Base-by-base conservation (phyloP, 805 yeast species). In the Sporopachydermia lactativora region DNA sequence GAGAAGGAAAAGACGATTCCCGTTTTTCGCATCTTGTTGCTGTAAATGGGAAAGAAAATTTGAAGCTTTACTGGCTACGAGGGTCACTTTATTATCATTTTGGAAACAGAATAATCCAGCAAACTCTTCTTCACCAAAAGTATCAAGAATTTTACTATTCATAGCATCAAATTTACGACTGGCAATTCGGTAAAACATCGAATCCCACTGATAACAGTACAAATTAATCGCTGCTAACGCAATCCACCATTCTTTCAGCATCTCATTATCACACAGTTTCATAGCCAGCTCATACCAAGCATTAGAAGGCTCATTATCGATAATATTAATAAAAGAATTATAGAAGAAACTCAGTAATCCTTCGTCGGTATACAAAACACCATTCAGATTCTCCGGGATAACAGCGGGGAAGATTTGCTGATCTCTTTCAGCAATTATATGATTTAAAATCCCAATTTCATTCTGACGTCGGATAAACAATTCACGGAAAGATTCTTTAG, bases 301-400 rank as follows among this genome's bases (percentile, higher is more conserved):
- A 24, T 24, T 24, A 8, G 31, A 24, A 24, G 31, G 31, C 31
- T 24, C 31, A 24, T 24, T 24, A 24, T 24, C 31, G n/a, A 24
- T 24, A 8, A 24, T n/a, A 8, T 24, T 24, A n/a, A 24, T 24
- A n/a, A 24, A 8, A 8, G 31, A 24, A 24, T 24, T 24, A n/a
- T 24, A 24, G 31, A 24, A 24, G n/a, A 8, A 24, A 24, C 13
- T n/a, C n/a, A 24, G 13, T n/a, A 24, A 24, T n/a, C 31, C 31
- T 24, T 24, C 13, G n/a, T 24, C 31, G 8, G 31, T 24, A n/a
- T n/a, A n/a, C n/a, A n/a, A n/a, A n/a, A n/a, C n/a, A n/a, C n/a
- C n/a, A 8, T 24, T 24, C n/a, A 24, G 13, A 8, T 8, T 8
- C 8, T 24, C 31, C 31, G 31, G 31, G 13, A n/a, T 8, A 24